Conservation (phyloP, 75 land plant species). For the Selaginella moellendorffii region DNA sequence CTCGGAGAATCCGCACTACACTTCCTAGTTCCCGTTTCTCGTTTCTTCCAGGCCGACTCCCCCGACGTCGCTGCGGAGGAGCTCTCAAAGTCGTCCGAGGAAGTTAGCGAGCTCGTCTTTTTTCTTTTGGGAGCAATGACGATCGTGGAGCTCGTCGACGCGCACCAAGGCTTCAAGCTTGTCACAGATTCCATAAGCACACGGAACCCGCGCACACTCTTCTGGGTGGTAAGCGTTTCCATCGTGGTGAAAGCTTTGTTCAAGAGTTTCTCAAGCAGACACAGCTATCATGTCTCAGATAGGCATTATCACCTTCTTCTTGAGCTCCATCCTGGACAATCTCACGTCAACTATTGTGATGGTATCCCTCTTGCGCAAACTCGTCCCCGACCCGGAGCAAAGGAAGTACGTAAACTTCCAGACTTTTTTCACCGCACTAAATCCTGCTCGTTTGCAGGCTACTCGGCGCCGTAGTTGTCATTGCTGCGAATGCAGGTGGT, state of each 20-base stretch:
- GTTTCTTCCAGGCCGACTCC: constrained; percentile 54
- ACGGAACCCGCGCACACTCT: constrained; percentile 69
- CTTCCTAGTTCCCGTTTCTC: constrained; percentile 1
- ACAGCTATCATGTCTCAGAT: constrained; percentile 28
- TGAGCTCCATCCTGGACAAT: constrained; percentile 91
- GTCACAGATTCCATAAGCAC: constrained; percentile 93
- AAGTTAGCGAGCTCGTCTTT: constrained; percentile 94
- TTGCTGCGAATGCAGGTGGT: constrained; percentile 99
- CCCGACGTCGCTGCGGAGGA: constrained; percentile 59
- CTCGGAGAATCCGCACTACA: no score
- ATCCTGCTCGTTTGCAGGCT: constrained; percentile 27
- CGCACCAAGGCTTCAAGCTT: constrained; percentile 97
- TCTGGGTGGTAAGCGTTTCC: constrained; percentile 77
- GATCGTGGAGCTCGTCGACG: constrained; percentile 93
- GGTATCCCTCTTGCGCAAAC: constrained; percentile 86
- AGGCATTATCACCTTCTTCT: constrained; percentile 86
- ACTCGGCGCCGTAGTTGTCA: constrained; percentile 94
- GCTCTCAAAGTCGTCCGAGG: constrained; percentile 53
- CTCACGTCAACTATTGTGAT: constrained; percentile 92
- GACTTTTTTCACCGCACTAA: not conserved
- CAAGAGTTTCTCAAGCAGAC: not conserved
- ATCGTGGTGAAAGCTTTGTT: constrained; percentile 7
- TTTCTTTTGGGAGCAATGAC: constrained; percentile 99
- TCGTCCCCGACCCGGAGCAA: constrained; percentile 69
- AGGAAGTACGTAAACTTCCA: constrained; percentile 47